phyloP scores from a whole-genome alignment of 2,329 filamentous ascomycete species.

The Pezicula carpinea region DNA sequence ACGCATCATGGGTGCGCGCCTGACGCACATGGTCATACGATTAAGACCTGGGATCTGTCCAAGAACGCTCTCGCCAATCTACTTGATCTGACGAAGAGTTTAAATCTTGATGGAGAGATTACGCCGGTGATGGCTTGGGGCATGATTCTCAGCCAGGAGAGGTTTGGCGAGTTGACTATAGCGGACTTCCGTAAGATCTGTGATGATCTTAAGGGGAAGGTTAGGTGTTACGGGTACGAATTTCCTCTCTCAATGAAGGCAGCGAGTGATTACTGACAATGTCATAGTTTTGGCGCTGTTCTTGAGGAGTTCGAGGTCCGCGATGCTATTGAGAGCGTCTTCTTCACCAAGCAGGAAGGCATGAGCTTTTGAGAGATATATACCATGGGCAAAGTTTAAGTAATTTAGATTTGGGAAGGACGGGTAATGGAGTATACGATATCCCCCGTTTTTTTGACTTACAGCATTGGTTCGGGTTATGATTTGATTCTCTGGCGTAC shows the following conservation, averaged over 20 bases:
- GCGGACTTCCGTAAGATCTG: constrained; percentile 70
- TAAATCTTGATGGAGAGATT: constrained; percentile 84
- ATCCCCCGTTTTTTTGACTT: too few relatives aligned
- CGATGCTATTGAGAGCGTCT: constrained; percentile 27
- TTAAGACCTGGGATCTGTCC: constrained; percentile 75
- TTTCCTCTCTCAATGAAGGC: constrained; percentile 21
- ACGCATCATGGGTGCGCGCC: constrained; percentile 10
- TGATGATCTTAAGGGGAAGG: constrained; percentile 70
- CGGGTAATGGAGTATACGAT: too few relatives aligned
- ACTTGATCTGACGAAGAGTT: constrained; percentile 75
- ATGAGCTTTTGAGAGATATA: neutral
- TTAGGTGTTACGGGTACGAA: constrained; percentile 90
- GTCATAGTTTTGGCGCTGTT: constrained; percentile 59
- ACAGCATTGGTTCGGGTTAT: too few relatives aligned
- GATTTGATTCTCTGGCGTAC: too few relatives aligned
- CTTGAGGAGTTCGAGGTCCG: constrained; percentile 61
- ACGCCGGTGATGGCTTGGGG: constrained; percentile 96
- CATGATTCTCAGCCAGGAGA: constrained; percentile 68
- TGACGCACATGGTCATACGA: constrained; percentile 24
- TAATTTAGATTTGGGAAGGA: too few relatives aligned
- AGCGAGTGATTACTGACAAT: constrained; percentile 14
- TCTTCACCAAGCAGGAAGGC: constrained; percentile 19
- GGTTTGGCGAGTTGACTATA: constrained; percentile 58
- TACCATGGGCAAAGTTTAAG: too few relatives aligned
- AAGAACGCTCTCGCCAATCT: constrained; percentile 75